phyloP scores from a whole-genome alignment of 2,329 filamentous ascomycete species.

The Phialocephala sp. region DNA sequence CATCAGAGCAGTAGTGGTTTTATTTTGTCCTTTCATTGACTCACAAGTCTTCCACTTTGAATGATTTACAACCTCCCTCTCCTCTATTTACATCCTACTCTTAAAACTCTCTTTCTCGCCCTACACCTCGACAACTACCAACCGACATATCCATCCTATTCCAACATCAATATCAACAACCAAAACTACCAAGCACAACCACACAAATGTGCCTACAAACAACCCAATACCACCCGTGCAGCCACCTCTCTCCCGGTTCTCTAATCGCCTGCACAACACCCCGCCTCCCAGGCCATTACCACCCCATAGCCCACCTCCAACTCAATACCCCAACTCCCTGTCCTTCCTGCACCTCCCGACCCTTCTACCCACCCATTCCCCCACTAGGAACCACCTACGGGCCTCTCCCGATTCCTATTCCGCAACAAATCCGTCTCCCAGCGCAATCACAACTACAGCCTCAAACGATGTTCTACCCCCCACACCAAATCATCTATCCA shows the following conservation, averaged over 20 bases:
- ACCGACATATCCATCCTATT: background rate
- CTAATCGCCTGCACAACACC: background rate
- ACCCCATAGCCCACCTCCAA: constrained; percentile 1
- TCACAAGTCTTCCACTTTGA: too few species aligned
- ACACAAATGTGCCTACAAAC: constrained; percentile 14
- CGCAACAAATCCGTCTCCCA: background rate
- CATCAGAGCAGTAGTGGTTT: background rate
- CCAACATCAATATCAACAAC: background rate
- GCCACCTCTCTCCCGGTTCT: constrained; percentile 12
- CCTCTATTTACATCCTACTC: background rate
- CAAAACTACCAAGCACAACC: background rate
- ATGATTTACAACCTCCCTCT: background rate
- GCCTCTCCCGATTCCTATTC: background rate
- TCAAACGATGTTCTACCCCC: background rate
- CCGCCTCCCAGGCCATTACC: background rate
- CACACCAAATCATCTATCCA: background rate
- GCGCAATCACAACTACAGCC: background rate
- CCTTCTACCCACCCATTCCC: background rate
- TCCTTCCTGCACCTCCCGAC: background rate
- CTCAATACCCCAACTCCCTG: background rate
- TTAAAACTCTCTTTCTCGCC: background rate
- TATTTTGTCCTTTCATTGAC: background rate
- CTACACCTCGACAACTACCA: background rate
- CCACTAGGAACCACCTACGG: background rate
- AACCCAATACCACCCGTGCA: constrained; percentile 11